Evolutionary conservation across 164 flowering plant genomes (phyloP).

Genomic region (Cinnamomum chago): DNA sequence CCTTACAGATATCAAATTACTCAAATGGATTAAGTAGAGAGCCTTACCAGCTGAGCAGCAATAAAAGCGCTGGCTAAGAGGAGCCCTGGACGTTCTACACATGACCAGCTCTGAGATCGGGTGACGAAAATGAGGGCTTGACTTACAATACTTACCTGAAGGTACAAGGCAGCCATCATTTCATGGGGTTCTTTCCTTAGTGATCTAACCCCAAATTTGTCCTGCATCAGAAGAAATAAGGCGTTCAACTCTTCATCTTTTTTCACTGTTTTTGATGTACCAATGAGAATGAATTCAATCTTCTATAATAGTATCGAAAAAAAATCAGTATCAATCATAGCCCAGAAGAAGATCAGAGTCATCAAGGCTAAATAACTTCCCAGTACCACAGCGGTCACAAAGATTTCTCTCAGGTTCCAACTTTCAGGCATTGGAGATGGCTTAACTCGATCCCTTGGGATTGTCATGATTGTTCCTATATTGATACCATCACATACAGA

Average conservation of each 20-base stretch:
- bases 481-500: too few species aligned
- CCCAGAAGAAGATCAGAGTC: slow-evolving; percentile 93
- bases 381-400: slow-evolving; percentile 86
- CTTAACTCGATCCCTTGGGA: slow-evolving; percentile 90
- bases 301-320: slow-evolving; percentile 28
- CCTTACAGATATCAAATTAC: neutral
- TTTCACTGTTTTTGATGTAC: neutral
- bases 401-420: slow-evolving; percentile 91
- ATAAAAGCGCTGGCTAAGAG: slow-evolving; percentile 56
- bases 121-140: slow-evolving; percentile 95
- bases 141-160: slow-evolving; percentile 94
- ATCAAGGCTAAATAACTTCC: slow-evolving; percentile 84
- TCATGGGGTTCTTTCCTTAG: slow-evolving; percentile 36
- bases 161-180: slow-evolving; percentile 83
- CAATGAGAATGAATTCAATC: neutral
- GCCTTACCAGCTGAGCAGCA: slow-evolving; percentile 76
- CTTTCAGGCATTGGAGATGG: slow-evolving; percentile 94
- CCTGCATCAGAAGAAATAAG: slow-evolving; percentile 32
- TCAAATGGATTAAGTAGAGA: neutral
- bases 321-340: slow-evolving; percentile 57
- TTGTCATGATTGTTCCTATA: slow-evolving; percentile 97
- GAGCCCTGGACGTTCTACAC: slow-evolving; percentile 79
- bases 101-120: slow-evolving; percentile 91
- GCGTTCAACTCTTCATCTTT: too few species aligned
- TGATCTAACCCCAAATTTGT: slow-evolving; percentile 51